phyloP scores from a whole-genome alignment of 1,284 basidiomycete species.

The Salmacisia buchloeana region DNA sequence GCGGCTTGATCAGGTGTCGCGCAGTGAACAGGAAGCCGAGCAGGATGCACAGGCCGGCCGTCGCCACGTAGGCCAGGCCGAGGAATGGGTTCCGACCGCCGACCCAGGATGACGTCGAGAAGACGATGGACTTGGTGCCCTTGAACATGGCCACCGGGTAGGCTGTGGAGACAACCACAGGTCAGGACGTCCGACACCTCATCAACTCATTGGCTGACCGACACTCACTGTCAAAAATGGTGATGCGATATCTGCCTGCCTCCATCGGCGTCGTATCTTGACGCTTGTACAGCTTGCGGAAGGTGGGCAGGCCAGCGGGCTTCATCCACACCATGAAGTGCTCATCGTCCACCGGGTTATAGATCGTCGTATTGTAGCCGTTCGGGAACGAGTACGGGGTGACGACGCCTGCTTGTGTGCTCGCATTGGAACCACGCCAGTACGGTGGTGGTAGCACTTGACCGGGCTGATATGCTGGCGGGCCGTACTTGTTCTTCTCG shows the following conservation, averaged over 20 bases:
- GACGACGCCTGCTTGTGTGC: constrained; percentile 21
- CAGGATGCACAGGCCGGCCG: constrained; percentile 77
- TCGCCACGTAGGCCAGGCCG: constrained; percentile 90
- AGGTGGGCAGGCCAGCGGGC: constrained; percentile 90
- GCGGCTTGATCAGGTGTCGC: constrained; percentile 84
- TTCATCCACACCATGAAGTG: constrained; percentile 99
- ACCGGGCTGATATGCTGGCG: constrained; percentile 51
- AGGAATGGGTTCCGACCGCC: constrained; percentile 96
- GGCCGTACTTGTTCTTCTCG: constrained; percentile 77
- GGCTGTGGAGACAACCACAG: constrained; percentile 57
- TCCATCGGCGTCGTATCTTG: constrained; percentile 74
- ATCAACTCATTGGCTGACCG: not conserved
- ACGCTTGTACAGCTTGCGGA: constrained; percentile 86
- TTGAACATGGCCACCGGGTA: constrained; percentile 86
- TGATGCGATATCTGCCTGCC: constrained; percentile 71
- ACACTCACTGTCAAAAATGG: constrained; percentile 69
- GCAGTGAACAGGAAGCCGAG: constrained; percentile 83
- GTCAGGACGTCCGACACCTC: not conserved
- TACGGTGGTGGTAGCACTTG: constrained; percentile 87
- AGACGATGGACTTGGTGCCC: constrained; percentile 93
- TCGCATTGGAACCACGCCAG: constrained; percentile 55
- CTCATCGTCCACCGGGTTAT: constrained; percentile 72
- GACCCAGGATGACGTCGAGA: constrained; percentile 95
- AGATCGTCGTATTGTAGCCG: constrained; percentile 69
- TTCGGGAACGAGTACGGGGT: constrained; percentile 58